Percentiles rank a stretch among this genome's conserved stretches.
Conservation (phyloP, 352 stramenopile species). For the Pythium dissimile region DNA sequence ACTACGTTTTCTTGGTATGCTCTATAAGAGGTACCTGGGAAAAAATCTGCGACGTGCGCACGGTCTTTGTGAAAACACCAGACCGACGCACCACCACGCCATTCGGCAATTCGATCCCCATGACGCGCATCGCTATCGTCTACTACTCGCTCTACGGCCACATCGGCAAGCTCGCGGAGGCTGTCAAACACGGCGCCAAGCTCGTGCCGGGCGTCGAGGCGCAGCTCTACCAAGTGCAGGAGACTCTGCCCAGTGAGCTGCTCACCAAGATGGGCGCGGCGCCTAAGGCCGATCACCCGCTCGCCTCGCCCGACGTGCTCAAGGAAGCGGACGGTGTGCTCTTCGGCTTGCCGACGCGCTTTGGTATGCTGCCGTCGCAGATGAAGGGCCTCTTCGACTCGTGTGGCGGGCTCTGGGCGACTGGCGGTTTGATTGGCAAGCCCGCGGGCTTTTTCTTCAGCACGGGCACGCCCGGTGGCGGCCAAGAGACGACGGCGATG, state of each 20-base stretch:
- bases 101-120: neutral
- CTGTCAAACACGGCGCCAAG: constrained; percentile 50
- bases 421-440: constrained; percentile 52
- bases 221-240: constrained; percentile 48
- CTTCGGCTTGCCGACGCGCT: constrained; percentile 71
- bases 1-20: no score
- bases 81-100: neutral
- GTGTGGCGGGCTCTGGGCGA: constrained; percentile 60
- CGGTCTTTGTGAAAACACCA: neutral
- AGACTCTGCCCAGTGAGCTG: constrained; percentile 61
- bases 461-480: constrained; percentile 50
- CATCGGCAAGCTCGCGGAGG: constrained; percentile 46
- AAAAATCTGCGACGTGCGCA: neutral
- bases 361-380: constrained; percentile 56
- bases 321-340: constrained; percentile 61
- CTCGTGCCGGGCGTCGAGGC: constrained; percentile 34
- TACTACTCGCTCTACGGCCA: constrained; percentile 72
- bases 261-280: constrained; percentile 54
- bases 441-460: constrained; percentile 60
- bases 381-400: constrained; percentile 72
- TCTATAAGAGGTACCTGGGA: no score
- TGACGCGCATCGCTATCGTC: constrained; percentile 23
- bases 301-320: constrained; percentile 44
- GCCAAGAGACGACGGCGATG: constrained; percentile 68
- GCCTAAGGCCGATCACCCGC: constrained; percentile 40